Evolutionary conservation across 192 early-diverging fungal genomes (phyloP).

Genomic region (Entomortierella parvispora): DNA sequence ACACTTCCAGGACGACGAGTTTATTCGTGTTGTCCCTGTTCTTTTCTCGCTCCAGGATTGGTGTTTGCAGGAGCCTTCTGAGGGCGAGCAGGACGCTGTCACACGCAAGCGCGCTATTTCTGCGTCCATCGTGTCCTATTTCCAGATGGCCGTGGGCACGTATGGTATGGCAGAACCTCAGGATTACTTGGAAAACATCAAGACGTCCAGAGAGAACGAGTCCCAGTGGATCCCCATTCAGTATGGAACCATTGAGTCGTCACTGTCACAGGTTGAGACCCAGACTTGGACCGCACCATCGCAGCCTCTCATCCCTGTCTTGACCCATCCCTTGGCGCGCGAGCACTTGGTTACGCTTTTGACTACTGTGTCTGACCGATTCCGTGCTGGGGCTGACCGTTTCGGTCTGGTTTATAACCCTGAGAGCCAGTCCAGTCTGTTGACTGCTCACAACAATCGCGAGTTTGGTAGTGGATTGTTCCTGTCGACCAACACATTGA

Average conservation of each 20-base stretch:
- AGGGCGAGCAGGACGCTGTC: slow-evolving; percentile 8
- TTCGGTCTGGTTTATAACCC: slow-evolving; percentile 30
- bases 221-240: slow-evolving; percentile 36
- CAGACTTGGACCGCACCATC: slow-evolving; percentile 22
- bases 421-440: slow-evolving; percentile 15
- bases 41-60: slow-evolving; percentile 45
- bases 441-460: background rate
- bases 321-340: slow-evolving; percentile 45
- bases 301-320: slow-evolving; percentile 28
- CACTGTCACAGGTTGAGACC: slow-evolving; percentile 8
- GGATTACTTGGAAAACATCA: slow-evolving; percentile 48
- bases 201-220: slow-evolving; percentile 29
- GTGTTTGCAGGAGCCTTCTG: slow-evolving; percentile 13
- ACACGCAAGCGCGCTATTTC: slow-evolving; percentile 36
- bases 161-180: slow-evolving; percentile 38
- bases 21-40: slow-evolving; percentile 43
- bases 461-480: slow-evolving; percentile 43
- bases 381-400: slow-evolving; percentile 41
- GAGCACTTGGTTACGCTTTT: slow-evolving; percentile 42
- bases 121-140: slow-evolving; percentile 31
- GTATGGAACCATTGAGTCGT: slow-evolving; percentile 21
- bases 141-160: slow-evolving; percentile 31
- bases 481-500: slow-evolving; percentile 21
- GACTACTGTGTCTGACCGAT: slow-evolving; percentile 45
- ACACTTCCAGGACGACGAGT: slow-evolving; percentile 49